Evolutionary conservation across 2,329 filamentous ascomycete species (phyloP).

Genomic region (Tolypocladium ovalisporum): DNA sequence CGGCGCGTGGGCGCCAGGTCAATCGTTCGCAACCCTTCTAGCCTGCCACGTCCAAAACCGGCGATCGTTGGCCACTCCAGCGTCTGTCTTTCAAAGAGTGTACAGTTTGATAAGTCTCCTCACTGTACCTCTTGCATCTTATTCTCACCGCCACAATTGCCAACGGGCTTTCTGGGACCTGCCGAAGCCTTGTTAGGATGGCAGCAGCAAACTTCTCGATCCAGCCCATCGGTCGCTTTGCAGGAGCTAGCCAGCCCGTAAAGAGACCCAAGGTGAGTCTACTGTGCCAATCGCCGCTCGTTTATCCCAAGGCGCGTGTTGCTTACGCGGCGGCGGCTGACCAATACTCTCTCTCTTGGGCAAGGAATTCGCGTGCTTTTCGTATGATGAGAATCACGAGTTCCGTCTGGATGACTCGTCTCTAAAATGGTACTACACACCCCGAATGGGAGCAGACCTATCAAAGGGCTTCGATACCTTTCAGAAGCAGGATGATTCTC

Average conservation of each 20-base stretch:
- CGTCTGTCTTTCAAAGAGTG: not conserved
- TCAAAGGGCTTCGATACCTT: conserved; percentile 75
- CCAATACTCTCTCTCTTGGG: not conserved
- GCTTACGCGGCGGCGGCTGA: not conserved
- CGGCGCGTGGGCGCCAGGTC: no score
- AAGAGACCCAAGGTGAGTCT: conserved; percentile 58
- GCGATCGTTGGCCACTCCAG: not conserved
- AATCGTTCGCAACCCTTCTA: not conserved
- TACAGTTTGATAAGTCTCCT: not conserved
- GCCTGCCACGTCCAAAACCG: not conserved
- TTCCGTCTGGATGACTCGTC: conserved; percentile 70
- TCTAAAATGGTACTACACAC: conserved; percentile 80
- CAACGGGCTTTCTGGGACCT: not conserved
- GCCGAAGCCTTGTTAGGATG: conserved; percentile 8
- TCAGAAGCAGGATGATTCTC: conserved; percentile 66
- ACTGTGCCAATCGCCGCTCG: not conserved
- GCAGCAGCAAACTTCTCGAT: conserved; percentile 44
- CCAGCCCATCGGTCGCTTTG: conserved; percentile 59
- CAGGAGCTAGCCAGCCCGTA: conserved; percentile 56
- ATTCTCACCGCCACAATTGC: not conserved
- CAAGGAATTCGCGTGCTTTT: conserved; percentile 86
- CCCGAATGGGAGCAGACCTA: conserved; percentile 58
- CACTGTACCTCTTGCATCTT: not conserved
- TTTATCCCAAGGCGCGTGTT: not conserved
- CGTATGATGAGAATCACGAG: conserved; percentile 74